phyloP scores from a whole-genome alignment of 345 rosid genomes.

The Capsella bursapastoris region DNA sequence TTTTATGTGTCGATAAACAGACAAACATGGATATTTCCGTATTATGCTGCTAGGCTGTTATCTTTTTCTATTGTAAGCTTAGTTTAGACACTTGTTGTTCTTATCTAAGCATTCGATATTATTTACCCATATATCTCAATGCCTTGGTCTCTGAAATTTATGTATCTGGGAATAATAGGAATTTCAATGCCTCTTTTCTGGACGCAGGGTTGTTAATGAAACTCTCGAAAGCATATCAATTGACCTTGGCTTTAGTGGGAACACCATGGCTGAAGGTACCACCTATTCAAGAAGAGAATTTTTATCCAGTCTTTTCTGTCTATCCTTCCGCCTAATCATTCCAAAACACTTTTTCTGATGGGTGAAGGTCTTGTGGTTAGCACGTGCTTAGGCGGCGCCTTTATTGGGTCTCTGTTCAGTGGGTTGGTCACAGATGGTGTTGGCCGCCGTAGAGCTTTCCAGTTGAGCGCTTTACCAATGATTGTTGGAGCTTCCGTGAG shows the following conservation, averaged over 20 bases:
- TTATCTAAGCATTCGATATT: neutral
- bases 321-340: constrained; percentile 23
- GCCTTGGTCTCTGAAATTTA: neutral
- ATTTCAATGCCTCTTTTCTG: constrained; percentile 17
- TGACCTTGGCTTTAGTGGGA: constrained; percentile 88
- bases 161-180: constrained; percentile 23
- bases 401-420: constrained; percentile 80
- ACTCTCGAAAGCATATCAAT: constrained; percentile 86
- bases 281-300: neutral
- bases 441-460: constrained; percentile 93
- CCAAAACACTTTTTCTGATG: constrained; percentile 42
- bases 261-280: constrained; percentile 86
- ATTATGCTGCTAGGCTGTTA: constrained; percentile 1
- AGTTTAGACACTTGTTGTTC: neutral
- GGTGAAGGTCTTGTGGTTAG: constrained; percentile 91
- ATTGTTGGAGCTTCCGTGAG: constrained; percentile 85
- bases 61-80: constrained; percentile 8
- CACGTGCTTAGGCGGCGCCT: constrained; percentile 92
- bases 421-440: constrained; percentile 92
- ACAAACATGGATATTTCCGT: neutral
- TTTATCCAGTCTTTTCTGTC: constrained; percentile 24
- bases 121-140: neutral
- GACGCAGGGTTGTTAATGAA: constrained; percentile 87
- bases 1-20: constrained; percentile 12
- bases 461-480: constrained; percentile 88